phyloP scores from a whole-genome alignment of 345 rosid genomes.

The Lepidium sativum region DNA sequence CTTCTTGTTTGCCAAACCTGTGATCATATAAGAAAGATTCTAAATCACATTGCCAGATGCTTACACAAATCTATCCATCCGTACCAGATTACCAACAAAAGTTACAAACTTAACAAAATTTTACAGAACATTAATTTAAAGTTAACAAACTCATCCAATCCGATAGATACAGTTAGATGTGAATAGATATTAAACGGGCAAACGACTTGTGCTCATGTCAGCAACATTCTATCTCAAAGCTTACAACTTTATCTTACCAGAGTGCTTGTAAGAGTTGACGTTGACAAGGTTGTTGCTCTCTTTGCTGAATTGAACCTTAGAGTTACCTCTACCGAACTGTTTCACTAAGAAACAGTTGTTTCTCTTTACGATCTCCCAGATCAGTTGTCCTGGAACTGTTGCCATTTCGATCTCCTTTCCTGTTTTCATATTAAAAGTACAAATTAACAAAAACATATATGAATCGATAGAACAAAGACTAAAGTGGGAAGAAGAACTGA shows the following conservation, averaged over 20 bases:
- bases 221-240: neutral
- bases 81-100: neutral
- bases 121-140: neutral
- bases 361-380: constrained; percentile 79
- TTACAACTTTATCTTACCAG: constrained; percentile 29
- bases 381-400: constrained; percentile 58
- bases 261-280: constrained; percentile 71
- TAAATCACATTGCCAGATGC: neutral
- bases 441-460: neutral
- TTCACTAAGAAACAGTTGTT: constrained; percentile 70
- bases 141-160: neutral
- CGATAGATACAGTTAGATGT: neutral
- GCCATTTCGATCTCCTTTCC: constrained; percentile 37
- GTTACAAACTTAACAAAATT: neutral
- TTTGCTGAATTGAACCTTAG: constrained; percentile 58
- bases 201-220: neutral
- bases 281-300: constrained; percentile 72
- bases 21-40: neutral
- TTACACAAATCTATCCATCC: neutral
- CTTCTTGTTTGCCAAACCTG: constrained; percentile 61
- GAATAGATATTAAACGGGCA: neutral
- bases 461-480: neutral
- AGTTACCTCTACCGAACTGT: constrained; percentile 63
- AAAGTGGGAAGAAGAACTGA: neutral
- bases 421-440: neutral